A percentile compares a stretch with the other conserved stretches of the same genome.
phyloP scores from a whole-genome alignment of 306 rosid genomes.

The Rubus parviflorus region DNA sequence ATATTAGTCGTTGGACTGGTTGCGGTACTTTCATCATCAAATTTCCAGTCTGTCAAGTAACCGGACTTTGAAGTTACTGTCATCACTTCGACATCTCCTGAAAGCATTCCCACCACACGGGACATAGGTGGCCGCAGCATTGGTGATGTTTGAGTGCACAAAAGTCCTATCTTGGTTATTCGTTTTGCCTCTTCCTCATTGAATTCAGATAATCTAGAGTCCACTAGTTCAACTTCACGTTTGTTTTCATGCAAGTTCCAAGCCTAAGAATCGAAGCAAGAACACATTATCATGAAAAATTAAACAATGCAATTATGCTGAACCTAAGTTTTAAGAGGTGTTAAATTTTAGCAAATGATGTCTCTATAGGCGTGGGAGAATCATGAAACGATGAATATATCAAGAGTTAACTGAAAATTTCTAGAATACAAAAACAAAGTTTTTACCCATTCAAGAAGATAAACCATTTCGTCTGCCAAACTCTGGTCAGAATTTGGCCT shows the following conservation, averaged over 20 bases:
- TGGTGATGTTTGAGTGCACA: constrained; percentile 73
- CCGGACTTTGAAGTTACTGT: constrained; percentile 53
- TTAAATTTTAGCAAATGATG: too few species aligned
- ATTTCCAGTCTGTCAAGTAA: constrained; percentile 64
- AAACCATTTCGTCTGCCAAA: constrained; percentile 24
- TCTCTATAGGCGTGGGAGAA: too few species aligned
- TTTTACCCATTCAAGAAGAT: constrained; percentile 77
- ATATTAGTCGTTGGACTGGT: constrained; percentile 16
- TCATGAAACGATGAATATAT: too few species aligned
- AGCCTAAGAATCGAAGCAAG: constrained; percentile 44
- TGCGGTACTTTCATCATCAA: constrained; percentile 38
- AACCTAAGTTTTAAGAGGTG: too few species aligned
- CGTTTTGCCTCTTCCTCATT: constrained; percentile 48
- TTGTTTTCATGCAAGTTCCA: constrained; percentile 63
- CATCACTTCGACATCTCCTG: constrained; percentile 59
- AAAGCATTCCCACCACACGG: constrained; percentile 69
- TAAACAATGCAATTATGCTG: too few species aligned
- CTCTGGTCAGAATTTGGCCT: constrained; percentile 44
- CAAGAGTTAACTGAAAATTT: not conserved
- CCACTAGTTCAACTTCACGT: constrained; percentile 39
- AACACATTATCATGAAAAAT: not conserved
- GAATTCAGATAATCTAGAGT: constrained; percentile 40
- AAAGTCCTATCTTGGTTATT: constrained; percentile 45
- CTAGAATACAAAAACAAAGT: not conserved
- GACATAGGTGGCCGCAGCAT: constrained; percentile 61